These are phyloP conservation scores for Pleurozium schreberi DNA, from an alignment of 225 moss, liverwort and hornwort genomes.

Conservation along the genomic window DNA sequence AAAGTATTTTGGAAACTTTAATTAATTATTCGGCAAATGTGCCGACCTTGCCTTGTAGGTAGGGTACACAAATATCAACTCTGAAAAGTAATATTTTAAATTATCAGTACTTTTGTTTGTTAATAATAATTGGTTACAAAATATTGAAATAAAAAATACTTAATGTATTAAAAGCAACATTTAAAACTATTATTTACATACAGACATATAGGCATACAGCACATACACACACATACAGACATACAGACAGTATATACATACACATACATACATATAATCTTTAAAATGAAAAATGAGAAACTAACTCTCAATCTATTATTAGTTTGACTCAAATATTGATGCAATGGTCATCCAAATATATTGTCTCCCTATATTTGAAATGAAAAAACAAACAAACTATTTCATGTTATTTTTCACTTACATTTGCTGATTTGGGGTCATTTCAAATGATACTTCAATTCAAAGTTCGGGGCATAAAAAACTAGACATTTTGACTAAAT, in stretches of 20 bases:
- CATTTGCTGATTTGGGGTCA: not conserved
- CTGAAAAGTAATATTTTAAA: not conserved
- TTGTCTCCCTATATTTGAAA: not conserved
- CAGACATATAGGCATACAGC: no score
- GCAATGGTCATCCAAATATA: not conserved
- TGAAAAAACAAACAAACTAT: not conserved
- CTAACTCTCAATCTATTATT: not conserved
- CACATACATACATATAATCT: no score
- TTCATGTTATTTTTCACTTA: not conserved
- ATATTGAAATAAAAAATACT: not conserved
- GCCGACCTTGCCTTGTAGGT: no score
- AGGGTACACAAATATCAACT: no score
- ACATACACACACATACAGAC: no score
- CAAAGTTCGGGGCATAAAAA: accelerated
- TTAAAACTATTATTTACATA: not conserved
- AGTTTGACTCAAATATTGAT: not conserved
- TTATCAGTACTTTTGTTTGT: no score
- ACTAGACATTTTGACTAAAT: not conserved
- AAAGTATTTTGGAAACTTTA: no score
- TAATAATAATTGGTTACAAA: not conserved
- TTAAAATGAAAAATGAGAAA: not conserved
- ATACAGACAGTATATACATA: no score
- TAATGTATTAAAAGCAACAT: not conserved
- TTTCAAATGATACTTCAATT: not conserved
- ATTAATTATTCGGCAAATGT: no score